These are phyloP conservation scores for Sequoia sempervirens DNA, from an alignment of 75 land plant species.

Conservation along the genomic window DNA sequence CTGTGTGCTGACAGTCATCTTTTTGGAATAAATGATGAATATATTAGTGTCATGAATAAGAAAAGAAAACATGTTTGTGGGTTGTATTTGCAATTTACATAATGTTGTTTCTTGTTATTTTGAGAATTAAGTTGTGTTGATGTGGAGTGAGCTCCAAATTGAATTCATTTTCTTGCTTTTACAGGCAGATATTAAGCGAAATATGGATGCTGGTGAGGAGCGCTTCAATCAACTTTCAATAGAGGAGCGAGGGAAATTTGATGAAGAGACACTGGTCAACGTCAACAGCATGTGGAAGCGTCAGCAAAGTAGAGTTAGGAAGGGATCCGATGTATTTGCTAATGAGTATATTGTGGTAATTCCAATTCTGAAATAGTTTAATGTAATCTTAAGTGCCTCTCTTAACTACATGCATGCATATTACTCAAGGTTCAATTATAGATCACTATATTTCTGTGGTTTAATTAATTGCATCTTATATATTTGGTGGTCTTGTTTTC, in stretches of 20 bases:
- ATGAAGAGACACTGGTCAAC: conserved; percentile 96
- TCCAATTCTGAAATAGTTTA: background rate
- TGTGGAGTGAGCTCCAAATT: background rate
- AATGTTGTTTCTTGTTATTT: background rate
- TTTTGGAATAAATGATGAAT: conserved; percentile 2
- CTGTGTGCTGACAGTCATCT: background rate
- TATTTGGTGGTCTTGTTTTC: background rate
- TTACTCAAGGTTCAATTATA: background rate
- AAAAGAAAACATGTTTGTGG: background rate
- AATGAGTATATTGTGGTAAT: conserved; percentile 99
- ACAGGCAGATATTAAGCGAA: conserved; percentile 71
- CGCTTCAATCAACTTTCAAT: conserved; percentile 91
- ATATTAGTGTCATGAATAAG: background rate
- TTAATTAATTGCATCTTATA: background rate
- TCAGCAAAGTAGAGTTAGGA: conserved; percentile 35
- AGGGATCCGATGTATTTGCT: conserved; percentile 56
- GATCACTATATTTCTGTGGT: background rate
- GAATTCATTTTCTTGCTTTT: conserved; percentile 8
- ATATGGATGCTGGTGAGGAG: conserved; percentile 73
- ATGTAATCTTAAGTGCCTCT: background rate
- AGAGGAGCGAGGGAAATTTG: conserved; percentile 97
- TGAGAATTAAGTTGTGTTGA: conserved; percentile 1
- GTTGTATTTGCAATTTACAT: background rate
- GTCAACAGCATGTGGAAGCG: conserved; percentile 61
- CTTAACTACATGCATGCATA: background rate